Evolutionary conservation across 495 filamentous ascomycete species (phyloP).

Genomic region (Aspergillus nidulans): DNA sequence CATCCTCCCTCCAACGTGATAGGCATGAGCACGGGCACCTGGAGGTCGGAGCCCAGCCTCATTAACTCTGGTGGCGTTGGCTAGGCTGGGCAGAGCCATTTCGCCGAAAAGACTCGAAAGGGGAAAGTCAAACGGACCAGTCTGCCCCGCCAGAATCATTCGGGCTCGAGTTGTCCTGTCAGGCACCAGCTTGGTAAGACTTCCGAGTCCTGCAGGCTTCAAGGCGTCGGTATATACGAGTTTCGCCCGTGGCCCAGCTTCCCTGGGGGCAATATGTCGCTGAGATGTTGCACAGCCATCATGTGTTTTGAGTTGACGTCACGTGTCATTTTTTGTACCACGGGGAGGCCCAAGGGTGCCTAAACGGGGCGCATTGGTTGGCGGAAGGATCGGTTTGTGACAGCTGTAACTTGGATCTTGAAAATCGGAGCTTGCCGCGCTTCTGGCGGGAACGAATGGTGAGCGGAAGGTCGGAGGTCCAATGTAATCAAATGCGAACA

Average conservation of each 20-base stretch:
- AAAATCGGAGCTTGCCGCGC: not conserved
- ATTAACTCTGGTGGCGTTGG: not conserved
- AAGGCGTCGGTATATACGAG: not conserved
- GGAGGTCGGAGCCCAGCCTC: not conserved
- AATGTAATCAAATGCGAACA: not conserved
- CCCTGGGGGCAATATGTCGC: not conserved
- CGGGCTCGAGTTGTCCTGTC: not conserved
- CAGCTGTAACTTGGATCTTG: not conserved
- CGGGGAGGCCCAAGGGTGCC: not conserved
- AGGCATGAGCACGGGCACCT: not conserved
- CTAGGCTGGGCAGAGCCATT: not conserved
- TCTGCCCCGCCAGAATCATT: not conserved
- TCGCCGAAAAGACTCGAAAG: not conserved
- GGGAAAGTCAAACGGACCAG: not conserved
- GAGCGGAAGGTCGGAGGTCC: too few relatives aligned
- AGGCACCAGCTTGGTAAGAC: not conserved
- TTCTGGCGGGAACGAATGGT: not conserved
- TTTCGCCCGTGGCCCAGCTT: not conserved
- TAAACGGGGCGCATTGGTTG: not conserved
- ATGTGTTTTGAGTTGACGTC: not conserved
- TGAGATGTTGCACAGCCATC: not conserved
- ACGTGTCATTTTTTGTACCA: not conserved
- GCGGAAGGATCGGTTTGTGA: not conserved
- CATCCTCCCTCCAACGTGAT: not conserved
- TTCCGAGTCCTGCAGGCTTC: not conserved